These are phyloP conservation scores for Rhododendron vialii DNA, from an alignment of 148 eudicot genomes.

Conservation along the genomic window DNA sequence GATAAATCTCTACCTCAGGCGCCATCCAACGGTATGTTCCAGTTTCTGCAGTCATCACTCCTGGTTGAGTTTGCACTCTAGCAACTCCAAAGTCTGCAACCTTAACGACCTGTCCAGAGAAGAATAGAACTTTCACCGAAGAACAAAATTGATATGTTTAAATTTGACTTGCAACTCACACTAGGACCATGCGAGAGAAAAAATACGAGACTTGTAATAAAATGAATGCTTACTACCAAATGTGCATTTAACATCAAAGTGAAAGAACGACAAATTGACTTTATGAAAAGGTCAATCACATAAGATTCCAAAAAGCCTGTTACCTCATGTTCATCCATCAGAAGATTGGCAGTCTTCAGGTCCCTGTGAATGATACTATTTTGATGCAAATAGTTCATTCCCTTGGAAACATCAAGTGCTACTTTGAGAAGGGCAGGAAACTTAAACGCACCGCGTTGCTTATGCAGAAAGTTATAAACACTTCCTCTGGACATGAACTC, in stretches of 20 bases:
- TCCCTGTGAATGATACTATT: conserved; percentile 66
- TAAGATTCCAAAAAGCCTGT: conserved; percentile 8
- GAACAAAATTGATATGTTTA: background rate
- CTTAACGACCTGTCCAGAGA: conserved; percentile 44
- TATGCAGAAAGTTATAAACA: conserved; percentile 46
- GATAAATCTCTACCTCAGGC: conserved; percentile 45
- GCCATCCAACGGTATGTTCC: conserved; percentile 90
- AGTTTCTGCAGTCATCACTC: conserved; percentile 78
- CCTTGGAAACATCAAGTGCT: conserved; percentile 55
- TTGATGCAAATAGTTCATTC: conserved; percentile 67
- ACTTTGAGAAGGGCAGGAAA: conserved; percentile 45
- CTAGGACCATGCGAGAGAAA: background rate
- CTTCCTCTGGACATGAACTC: conserved; percentile 61
- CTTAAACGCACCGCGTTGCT: conserved; percentile 41
- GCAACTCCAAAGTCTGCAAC: conserved; percentile 83
- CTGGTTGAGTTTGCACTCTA: conserved; percentile 54
- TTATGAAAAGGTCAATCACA: background rate
- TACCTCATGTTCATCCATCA: conserved; percentile 68
- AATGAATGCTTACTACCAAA: background rate
- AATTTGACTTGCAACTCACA: background rate
- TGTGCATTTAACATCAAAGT: background rate
- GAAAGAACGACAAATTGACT: background rate
- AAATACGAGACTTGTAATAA: background rate
- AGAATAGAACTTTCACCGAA: background rate
- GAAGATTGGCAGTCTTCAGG: conserved; percentile 70